Base-by-base conservation (phyloP, 257 asterid species). In the Gentiana dahurica region DNA sequence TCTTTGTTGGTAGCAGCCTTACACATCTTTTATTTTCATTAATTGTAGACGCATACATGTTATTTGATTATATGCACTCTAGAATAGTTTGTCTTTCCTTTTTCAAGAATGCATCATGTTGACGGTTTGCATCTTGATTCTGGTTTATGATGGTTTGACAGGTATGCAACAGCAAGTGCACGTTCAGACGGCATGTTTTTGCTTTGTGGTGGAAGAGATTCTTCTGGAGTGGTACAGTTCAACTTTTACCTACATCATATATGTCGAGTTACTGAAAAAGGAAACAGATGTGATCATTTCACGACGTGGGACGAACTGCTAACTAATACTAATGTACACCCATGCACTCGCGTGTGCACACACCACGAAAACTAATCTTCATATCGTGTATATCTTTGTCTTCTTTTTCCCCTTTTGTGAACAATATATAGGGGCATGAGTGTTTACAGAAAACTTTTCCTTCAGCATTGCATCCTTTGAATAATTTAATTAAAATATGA, bases 81-180 rank as follows among this genome's bases (percentile, higher is more conserved):
- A 41, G 46, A 41, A 41, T 41, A 41, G 3, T 2, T 5, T 5
- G 46, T 41, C 8, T 41, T 41, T 41, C 9, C 46, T 41, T 41
- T 4, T 4, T 10, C 9, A 34, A 35, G 9, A 36, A 32, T 36
- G 57, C 24, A 15, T 33, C 39, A 38, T 36, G 9, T 36, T 35
- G 6, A 49, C 47, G 9, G 32, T 11, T 37, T 9, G n/a, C 32
- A 8, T 9, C 15, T 24, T 43, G 12, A 10, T 39, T 4, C 44
- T 32, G 38, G 15, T 37, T 34, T 63, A 11, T 41, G 50, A 64
- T 70, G 70, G 65, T 53, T 55, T 73, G 73, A 70, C 74, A 92
- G 99, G 99, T 92, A 92, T 77, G 99, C 99, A 57, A 92, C 97
- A 35, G 99, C 89, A 59, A 86, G 99, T 84, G 95, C 99, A 49